Evolutionary conservation across 108 stramenopile genomes (phyloP).

Genomic region (Hondaea fermentalgiana): DNA sequence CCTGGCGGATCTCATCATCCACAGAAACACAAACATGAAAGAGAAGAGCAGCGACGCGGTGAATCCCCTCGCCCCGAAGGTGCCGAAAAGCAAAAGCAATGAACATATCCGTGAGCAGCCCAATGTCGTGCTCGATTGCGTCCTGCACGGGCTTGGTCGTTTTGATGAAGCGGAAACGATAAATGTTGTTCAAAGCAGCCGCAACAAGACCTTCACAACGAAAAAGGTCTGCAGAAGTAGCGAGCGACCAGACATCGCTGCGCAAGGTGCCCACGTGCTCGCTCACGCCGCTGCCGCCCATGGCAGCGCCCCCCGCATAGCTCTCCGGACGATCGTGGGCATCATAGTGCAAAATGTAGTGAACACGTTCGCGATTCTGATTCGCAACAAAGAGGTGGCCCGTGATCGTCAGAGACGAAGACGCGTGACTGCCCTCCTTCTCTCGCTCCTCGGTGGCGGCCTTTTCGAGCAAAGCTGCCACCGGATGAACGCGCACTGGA

Average conservation of each 20-base stretch:
- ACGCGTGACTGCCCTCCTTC: neutral
- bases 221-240: neutral
- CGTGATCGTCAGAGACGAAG: neutral
- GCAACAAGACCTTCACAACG: neutral
- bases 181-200: neutral
- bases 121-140: neutral
- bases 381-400: neutral
- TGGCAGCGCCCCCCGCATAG: neutral
- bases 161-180: neutral
- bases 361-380: neutral
- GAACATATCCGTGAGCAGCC: neutral
- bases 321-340: neutral
- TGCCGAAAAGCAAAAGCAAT: neutral
- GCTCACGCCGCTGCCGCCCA: too few species aligned
- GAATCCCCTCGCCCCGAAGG: neutral
- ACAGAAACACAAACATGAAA: neutral
- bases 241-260: neutral
- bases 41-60: neutral
- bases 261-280: neutral
- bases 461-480: neutral
- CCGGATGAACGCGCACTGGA: neutral
- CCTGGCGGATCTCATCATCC: neutral
- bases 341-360: neutral
- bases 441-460: neutral
- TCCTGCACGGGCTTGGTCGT: neutral